Conservation (phyloP, 805 yeast genomes). For the Maudiozyma barnettii region DNA sequence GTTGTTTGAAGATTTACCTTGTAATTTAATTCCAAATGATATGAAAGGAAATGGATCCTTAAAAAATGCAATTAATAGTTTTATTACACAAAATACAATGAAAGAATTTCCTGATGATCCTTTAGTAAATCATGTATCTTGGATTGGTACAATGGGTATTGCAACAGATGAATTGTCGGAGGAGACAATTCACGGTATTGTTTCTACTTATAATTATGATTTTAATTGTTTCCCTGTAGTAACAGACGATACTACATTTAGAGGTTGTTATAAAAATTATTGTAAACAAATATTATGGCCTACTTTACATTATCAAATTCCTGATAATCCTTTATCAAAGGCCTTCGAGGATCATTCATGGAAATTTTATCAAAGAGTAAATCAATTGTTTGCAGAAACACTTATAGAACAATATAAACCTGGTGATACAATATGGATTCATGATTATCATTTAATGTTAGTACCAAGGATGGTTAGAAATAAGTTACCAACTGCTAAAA, state of each 20-base stretch:
- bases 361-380: conserved; percentile 68
- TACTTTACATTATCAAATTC: conserved; percentile 84
- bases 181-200: conserved; percentile 44
- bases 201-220: conserved; percentile 34
- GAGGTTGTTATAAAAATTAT: conserved; percentile 82
- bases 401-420: conserved; percentile 56
- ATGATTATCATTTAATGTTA: conserved; percentile 83
- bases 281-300: conserved; percentile 97
- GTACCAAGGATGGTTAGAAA: conserved; percentile 78
- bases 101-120: conserved; percentile 10
- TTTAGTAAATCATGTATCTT: conserved; percentile 33
- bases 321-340: conserved; percentile 85
- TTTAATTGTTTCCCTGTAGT: conserved; percentile 56
- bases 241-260: conserved; percentile 67
- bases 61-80: conserved; percentile 69
- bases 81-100: conserved; percentile 30
- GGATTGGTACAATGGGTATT: conserved; percentile 88
- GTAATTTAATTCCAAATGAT: conserved; percentile 56
- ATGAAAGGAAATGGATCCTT: conserved; percentile 78
- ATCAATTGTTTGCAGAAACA: conserved; percentile 69
- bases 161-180: conserved; percentile 78
- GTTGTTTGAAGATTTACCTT: conserved; percentile 45
- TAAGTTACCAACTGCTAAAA: conserved; percentile 68
- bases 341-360: conserved; percentile 93
- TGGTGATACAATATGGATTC: conserved; percentile 83